Evolutionary conservation across 2,329 filamentous ascomycete species (phyloP).

Genomic region (Cladosporium cucumerinum): DNA sequence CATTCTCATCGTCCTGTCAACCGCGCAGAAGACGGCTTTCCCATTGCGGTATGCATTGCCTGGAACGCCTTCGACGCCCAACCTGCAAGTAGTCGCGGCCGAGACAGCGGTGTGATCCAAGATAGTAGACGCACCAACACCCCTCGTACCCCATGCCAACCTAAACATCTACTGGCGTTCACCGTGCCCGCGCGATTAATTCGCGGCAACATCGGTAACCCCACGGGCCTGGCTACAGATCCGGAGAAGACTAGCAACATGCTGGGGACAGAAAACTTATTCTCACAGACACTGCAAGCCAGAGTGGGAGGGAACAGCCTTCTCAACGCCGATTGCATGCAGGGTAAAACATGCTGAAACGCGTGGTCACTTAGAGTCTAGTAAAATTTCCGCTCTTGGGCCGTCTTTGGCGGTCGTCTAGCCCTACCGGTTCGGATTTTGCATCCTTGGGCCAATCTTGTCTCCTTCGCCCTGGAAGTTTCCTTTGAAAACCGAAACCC

Average conservation of each 20-base stretch:
- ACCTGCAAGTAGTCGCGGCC: not conserved
- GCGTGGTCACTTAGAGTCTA: not conserved
- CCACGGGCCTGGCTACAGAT: not conserved
- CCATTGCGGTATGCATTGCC: not conserved
- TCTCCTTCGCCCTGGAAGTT: conserved; percentile 1
- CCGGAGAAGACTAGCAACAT: conserved; percentile 7
- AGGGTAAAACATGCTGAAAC: not conserved
- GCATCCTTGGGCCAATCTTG: conserved; percentile 1
- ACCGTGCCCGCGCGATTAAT: not conserved
- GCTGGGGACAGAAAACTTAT: conserved; percentile 8
- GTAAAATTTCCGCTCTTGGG: not conserved
- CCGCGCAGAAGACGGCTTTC: not conserved
- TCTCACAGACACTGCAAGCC: not conserved
- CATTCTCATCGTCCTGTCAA: conserved; percentile 1
- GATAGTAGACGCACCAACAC: not conserved
- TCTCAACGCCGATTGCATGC: not conserved
- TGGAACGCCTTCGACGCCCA: not conserved
- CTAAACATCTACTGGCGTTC: not conserved
- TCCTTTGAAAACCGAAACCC: conserved; percentile 3
- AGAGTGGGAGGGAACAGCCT: not conserved
- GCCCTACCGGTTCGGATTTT: conserved; percentile 4
- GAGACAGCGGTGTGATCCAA: conserved; percentile 1
- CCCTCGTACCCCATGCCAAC: not conserved
- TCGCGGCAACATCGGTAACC: conserved; percentile 2
- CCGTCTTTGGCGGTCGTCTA: not conserved